Conservation (phyloP, 306 rosid genomes). For the apple (Malus domestica) region DNA sequence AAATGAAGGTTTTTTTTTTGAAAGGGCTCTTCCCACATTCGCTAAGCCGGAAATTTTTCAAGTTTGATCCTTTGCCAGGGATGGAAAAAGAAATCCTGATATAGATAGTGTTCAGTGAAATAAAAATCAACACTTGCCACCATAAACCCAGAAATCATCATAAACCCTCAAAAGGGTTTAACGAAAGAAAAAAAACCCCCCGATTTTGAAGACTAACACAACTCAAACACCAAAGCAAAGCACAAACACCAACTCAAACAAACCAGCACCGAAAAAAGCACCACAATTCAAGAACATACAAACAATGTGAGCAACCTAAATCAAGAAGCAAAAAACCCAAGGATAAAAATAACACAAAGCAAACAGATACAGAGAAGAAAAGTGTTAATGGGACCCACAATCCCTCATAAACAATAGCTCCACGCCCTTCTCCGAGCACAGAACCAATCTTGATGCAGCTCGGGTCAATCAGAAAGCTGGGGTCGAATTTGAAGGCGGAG, state of each 20-base stretch:
- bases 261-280: background rate
- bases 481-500: constrained; percentile 35
- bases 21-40: too few species aligned
- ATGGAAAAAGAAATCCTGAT: too few species aligned
- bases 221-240: background rate
- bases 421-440: constrained; percentile 29
- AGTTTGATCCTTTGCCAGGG: too few species aligned
- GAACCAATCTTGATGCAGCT: constrained; percentile 16
- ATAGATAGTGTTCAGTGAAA: too few species aligned
- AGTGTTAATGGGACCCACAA: constrained; percentile 30
- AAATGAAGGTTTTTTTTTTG: too few species aligned
- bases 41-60: too few species aligned
- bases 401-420: constrained; percentile 42
- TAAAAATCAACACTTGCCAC: background rate
- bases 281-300: constrained; percentile 15
- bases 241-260: background rate
- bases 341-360: background rate
- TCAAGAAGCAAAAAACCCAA: background rate
- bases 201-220: background rate
- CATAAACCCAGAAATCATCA: background rate
- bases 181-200: background rate
- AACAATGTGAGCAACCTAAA: constrained; percentile 19
- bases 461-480: constrained; percentile 26
- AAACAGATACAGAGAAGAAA: background rate
- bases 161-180: constrained; percentile 10